Percentiles rank a stretch among this genome's conserved stretches.
phyloP scores from a whole-genome alignment of 495 filamentous ascomycete species.

The Alectoria sarmentosa region DNA sequence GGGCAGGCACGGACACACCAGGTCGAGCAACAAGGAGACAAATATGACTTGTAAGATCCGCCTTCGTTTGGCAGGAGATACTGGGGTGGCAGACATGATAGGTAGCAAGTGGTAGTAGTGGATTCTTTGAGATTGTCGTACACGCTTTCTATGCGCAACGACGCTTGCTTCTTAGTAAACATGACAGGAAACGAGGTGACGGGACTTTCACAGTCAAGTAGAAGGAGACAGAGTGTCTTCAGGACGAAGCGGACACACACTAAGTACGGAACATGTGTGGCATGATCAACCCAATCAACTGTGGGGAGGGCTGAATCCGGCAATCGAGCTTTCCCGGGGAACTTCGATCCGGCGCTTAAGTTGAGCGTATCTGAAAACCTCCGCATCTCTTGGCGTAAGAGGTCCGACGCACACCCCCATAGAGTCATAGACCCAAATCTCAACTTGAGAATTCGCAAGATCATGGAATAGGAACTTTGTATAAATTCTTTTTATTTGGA shows the following conservation, averaged over 20 bases:
- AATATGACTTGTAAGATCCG: constrained; percentile 76
- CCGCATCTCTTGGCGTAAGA: too few relatives aligned
- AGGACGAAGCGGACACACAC: constrained; percentile 5
- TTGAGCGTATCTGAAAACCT: too few relatives aligned
- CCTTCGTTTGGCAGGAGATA: constrained; percentile 49
- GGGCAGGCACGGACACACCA: constrained; percentile 40
- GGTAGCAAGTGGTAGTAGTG: not conserved
- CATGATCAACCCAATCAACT: not conserved
- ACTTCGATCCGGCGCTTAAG: not conserved
- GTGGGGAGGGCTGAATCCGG: not conserved
- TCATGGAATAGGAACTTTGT: too few relatives aligned
- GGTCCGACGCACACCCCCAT: too few relatives aligned
- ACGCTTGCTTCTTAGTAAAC: not conserved
- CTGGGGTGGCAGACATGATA: constrained; percentile 23
- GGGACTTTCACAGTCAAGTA: not conserved
- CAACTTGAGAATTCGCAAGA: too few relatives aligned
- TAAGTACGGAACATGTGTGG: constrained; percentile 19
- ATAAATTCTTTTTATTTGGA: too few relatives aligned
- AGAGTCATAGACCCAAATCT: too few relatives aligned
- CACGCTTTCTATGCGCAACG: not conserved
- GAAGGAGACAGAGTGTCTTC: constrained; percentile 3
- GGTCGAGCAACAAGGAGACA: constrained; percentile 62
- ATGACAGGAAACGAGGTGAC: not conserved
- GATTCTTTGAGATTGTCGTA: not conserved
- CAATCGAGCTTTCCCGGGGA: not conserved